Evolutionary conservation across 495 filamentous ascomycete species (phyloP).

Genomic region (Letharia columbiana): DNA sequence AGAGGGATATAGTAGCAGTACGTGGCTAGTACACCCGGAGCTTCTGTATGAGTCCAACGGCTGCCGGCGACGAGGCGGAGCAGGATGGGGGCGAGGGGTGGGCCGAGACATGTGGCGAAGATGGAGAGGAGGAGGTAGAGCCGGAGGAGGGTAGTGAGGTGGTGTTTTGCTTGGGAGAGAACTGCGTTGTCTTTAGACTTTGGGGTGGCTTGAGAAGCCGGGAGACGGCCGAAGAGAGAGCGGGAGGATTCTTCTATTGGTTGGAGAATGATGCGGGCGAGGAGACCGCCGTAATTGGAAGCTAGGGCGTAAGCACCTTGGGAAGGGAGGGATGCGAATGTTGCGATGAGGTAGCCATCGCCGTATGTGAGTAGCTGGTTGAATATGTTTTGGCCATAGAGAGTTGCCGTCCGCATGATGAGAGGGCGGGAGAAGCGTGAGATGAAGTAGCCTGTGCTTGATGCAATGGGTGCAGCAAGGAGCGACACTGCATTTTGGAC

Average conservation of each 20-base stretch:
- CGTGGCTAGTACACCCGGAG: slow-evolving; percentile 59
- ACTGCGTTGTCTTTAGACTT: slow-evolving; percentile 24
- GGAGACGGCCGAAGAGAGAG: slow-evolving; percentile 71
- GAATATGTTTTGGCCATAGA: slow-evolving; percentile 77
- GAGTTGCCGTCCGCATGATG: slow-evolving; percentile 57
- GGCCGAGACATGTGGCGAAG: slow-evolving; percentile 58
- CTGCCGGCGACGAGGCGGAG: slow-evolving; percentile 65
- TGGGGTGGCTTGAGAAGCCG: slow-evolving; percentile 35
- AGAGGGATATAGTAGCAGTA: slow-evolving; percentile 94
- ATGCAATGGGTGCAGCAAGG: slow-evolving; percentile 35
- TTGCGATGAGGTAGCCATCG: slow-evolving; percentile 76
- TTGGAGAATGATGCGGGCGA: slow-evolving; percentile 87
- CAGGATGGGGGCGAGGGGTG: slow-evolving; percentile 59
- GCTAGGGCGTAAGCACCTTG: slow-evolving; percentile 94
- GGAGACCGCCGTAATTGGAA: slow-evolving; percentile 84
- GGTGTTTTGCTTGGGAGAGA: slow-evolving; percentile 17
- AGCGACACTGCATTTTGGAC: slow-evolving; percentile 50
- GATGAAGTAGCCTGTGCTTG: slow-evolving; percentile 43
- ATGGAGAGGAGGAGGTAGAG: slow-evolving; percentile 61
- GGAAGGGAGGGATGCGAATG: slow-evolving; percentile 61
- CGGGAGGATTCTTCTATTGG: slow-evolving; percentile 89
- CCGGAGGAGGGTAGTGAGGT: slow-evolving; percentile 46
- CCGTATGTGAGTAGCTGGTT: slow-evolving; percentile 94
- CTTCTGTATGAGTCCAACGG: slow-evolving; percentile 55
- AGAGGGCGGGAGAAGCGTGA: slow-evolving; percentile 60